These are phyloP conservation scores for Citeromyces matritensis DNA, from an alignment of 805 yeast species.

Conservation along the genomic window DNA sequence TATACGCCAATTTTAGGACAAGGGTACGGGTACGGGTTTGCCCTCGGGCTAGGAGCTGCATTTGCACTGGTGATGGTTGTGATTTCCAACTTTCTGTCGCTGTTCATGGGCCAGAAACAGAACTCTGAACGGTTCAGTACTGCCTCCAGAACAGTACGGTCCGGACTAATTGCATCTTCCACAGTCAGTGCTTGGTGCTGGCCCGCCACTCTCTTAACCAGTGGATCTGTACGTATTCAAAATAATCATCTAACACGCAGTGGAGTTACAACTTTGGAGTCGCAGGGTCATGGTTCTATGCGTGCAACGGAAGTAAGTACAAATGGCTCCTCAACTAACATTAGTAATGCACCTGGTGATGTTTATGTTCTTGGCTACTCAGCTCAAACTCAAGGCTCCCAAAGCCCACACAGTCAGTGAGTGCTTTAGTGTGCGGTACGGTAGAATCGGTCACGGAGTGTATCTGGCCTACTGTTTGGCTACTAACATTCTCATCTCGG, in stretches of 20 bases:
- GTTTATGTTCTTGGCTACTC: slow-evolving; percentile 20
- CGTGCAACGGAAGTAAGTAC: slow-evolving; percentile 16
- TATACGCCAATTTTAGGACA: slow-evolving; percentile 16
- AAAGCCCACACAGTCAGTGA: slow-evolving; percentile 25
- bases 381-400: slow-evolving; percentile 23
- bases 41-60: slow-evolving; percentile 24
- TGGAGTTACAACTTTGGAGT: slow-evolving; percentile 9
- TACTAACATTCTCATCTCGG: slow-evolving; percentile 20
- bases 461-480: slow-evolving; percentile 19
- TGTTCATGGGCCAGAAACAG: slow-evolving; percentile 20
- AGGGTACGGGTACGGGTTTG: slow-evolving; percentile 23
- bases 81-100: slow-evolving; percentile 19
- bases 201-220: slow-evolving; percentile 13
- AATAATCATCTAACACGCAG: slow-evolving; percentile 9
- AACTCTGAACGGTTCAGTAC: slow-evolving; percentile 28
- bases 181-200: slow-evolving; percentile 24
- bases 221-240: too few species aligned
- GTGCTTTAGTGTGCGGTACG: slow-evolving; percentile 19
- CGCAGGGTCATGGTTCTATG: slow-evolving; percentile 7
- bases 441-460: slow-evolving; percentile 18
- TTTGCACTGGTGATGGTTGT: slow-evolving; percentile 25
- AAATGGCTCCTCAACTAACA: slow-evolving; percentile 9
- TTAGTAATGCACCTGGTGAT: slow-evolving; percentile 18
- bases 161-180: slow-evolving; percentile 25
- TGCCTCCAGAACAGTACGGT: slow-evolving; percentile 25